A percentile compares a stretch with the other conserved stretches of the same genome.
These are phyloP conservation scores for Pyrenophora tritici-repentis DNA, from an alignment of 2,329 filamentous ascomycete genomes.

Conservation along the genomic window DNA sequence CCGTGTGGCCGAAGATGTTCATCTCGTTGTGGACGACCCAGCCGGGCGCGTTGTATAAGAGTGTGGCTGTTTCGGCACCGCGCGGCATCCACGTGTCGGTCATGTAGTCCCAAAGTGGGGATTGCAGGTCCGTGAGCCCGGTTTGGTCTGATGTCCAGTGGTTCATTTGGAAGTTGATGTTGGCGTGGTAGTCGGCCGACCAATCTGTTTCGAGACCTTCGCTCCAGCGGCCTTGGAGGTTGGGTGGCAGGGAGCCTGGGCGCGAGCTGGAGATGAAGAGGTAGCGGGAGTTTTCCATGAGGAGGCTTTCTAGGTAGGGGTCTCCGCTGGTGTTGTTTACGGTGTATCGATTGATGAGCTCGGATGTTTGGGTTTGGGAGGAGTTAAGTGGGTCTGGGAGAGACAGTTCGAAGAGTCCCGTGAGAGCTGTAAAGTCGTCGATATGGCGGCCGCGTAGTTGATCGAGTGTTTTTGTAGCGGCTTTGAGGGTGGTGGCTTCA, in stretches of 20 bases:
- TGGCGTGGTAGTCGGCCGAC: slow-evolving; percentile 62
- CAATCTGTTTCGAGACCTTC: slow-evolving; percentile 54
- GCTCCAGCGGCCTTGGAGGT: slow-evolving; percentile 63
- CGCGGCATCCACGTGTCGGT: slow-evolving; percentile 59
- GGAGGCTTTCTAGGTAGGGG: slow-evolving; percentile 58
- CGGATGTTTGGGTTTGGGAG: slow-evolving; percentile 46
- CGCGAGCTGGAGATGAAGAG: slow-evolving; percentile 62
- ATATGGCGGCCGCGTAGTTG: slow-evolving; percentile 46
- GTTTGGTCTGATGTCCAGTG: slow-evolving; percentile 62
- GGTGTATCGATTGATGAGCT: slow-evolving; percentile 38
- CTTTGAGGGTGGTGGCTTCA: slow-evolving; percentile 39
- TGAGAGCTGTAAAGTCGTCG: slow-evolving; percentile 51
- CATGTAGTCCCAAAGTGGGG: slow-evolving; percentile 60
- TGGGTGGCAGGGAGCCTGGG: slow-evolving; percentile 57
- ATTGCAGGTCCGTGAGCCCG: slow-evolving; percentile 54
- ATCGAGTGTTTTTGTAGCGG: slow-evolving; percentile 40
- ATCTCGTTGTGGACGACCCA: slow-evolving; percentile 64
- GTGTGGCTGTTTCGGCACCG: slow-evolving; percentile 57
- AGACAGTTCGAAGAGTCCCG: slow-evolving; percentile 49
- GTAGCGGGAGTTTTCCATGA: slow-evolving; percentile 61
- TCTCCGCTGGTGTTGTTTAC: slow-evolving; percentile 45
- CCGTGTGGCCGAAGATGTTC: slow-evolving; percentile 64
- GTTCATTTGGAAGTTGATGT: slow-evolving; percentile 68
- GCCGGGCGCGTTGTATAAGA: slow-evolving; percentile 60
- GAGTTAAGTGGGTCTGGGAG: slow-evolving; percentile 55